Percentiles rank a stretch among this genome's conserved stretches.
phyloP scores from a whole-genome alignment of 352 stramenopile species.

The Peronospora belbahrii region DNA sequence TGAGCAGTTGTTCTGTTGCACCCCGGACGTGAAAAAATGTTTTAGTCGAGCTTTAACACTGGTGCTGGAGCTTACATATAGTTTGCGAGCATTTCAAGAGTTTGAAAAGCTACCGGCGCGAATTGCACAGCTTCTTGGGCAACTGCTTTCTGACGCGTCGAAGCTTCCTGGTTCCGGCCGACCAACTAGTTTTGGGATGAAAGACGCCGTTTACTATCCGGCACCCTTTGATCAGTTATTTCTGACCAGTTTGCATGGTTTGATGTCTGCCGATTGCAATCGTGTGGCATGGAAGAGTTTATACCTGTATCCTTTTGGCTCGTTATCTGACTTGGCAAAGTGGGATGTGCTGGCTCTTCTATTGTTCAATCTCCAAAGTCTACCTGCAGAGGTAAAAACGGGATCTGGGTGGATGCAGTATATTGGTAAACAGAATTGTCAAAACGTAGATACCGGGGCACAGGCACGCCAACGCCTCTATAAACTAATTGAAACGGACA shows the following conservation, averaged over 20 bases:
- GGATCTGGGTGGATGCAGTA: conserved; percentile 57
- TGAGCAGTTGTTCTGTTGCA: conserved; percentile 63
- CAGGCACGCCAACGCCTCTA: conserved; percentile 44
- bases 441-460: conserved; percentile 22
- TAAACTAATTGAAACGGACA: conserved; percentile 49
- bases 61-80: conserved; percentile 68
- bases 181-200: conserved; percentile 1
- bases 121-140: conserved; percentile 59
- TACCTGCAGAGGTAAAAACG: conserved; percentile 53
- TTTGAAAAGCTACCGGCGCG: conserved; percentile 73
- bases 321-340: conserved; percentile 63
- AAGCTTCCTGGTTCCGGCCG: conserved; percentile 35
- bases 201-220: conserved; percentile 50
- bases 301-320: conserved; percentile 55
- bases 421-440: conserved; percentile 34
- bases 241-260: conserved; percentile 63
- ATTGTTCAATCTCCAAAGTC: conserved; percentile 63
- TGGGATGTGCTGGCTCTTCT: conserved; percentile 76
- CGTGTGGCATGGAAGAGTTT: conserved; percentile 74
- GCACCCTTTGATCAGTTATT: conserved; percentile 84
- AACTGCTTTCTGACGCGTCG: conserved; percentile 54
- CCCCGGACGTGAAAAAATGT: conserved; percentile 65
- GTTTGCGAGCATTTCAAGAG: conserved; percentile 62
- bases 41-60: conserved; percentile 70
- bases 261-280: conserved; percentile 69